These are phyloP conservation scores for Candida sp. DNA, from an alignment of 1,139 yeast genomes.

Conservation along the genomic window DNA sequence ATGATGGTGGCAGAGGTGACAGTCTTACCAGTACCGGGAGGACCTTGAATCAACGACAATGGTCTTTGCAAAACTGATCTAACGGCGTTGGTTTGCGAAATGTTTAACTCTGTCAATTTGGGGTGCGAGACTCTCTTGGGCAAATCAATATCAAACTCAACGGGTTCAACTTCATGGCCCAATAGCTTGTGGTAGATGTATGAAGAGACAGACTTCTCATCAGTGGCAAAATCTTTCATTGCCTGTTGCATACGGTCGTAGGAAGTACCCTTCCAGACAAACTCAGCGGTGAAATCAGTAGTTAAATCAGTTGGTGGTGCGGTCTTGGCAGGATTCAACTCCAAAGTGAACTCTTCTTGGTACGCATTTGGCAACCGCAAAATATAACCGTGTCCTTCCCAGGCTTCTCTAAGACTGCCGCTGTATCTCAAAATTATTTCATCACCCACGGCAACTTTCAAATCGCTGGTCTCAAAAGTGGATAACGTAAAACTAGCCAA, in stretches of 20 bases:
- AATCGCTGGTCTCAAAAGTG: conserved; percentile 65
- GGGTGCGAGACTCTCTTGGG: conserved; percentile 72
- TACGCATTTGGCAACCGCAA: conserved; percentile 71
- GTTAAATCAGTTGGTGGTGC: conserved; percentile 70
- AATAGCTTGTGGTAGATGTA: conserved; percentile 79
- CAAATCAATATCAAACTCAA: conserved; percentile 60
- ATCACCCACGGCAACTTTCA: conserved; percentile 88
- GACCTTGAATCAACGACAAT: conserved; percentile 90
- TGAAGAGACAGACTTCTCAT: conserved; percentile 74
- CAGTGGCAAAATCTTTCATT: conserved; percentile 70
- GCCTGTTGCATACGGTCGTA: conserved; percentile 88
- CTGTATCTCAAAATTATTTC: conserved; percentile 69
- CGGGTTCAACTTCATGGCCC: conserved; percentile 78
- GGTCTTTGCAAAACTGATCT: conserved; percentile 74
- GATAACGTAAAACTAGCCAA: conserved; percentile 74
- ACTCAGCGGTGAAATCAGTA: conserved; percentile 81
- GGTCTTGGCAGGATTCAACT: conserved; percentile 47
- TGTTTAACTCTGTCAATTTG: conserved; percentile 70
- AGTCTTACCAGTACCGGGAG: conserved; percentile 99
- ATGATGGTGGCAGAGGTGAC: conserved; percentile 92
- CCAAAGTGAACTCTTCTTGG: conserved; percentile 77
- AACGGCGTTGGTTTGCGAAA: conserved; percentile 83
- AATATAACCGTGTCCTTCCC: conserved; percentile 80
- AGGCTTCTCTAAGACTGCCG: conserved; percentile 53
- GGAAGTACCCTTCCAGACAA: conserved; percentile 89